A percentile compares a stretch with the other conserved stretches of the same genome.
These are phyloP conservation scores for Eucalyptus shirleyi DNA, from an alignment of 345 rosid genomes.

Conservation along the genomic window DNA sequence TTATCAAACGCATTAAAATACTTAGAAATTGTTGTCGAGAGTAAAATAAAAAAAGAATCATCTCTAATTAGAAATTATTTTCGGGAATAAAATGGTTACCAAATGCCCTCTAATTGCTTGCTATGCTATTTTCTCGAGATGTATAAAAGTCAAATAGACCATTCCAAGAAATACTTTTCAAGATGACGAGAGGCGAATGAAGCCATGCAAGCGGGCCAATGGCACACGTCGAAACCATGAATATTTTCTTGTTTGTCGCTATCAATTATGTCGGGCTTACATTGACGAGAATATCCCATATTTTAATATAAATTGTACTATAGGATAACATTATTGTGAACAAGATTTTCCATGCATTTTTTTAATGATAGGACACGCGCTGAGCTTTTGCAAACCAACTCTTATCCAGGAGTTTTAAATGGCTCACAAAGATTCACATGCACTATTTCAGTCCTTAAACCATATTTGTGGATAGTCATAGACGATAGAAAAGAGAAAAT, in stretches of 20 bases:
- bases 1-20: accelerated
- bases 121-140: neutral
- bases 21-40: accelerated
- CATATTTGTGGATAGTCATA: neutral
- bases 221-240: neutral
- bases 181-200: neutral
- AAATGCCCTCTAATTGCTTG: accelerated
- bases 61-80: accelerated
- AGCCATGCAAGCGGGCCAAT: neutral
- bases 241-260: neutral
- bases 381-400: neutral
- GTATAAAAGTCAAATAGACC: neutral
- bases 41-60: accelerated
- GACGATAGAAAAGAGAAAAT: neutral
- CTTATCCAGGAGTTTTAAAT: neutral
- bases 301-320: neutral
- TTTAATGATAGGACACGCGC: neutral
- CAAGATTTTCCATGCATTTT: neutral
- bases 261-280: neutral
- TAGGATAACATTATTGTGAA: neutral
- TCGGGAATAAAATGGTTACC: accelerated
- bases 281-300: neutral
- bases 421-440: neutral
- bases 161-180: neutral
- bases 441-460: neutral